Evolutionary conservation across 176 grass and related monocot genomes (phyloP).

Genomic region (Paspalum vaginatum): DNA sequence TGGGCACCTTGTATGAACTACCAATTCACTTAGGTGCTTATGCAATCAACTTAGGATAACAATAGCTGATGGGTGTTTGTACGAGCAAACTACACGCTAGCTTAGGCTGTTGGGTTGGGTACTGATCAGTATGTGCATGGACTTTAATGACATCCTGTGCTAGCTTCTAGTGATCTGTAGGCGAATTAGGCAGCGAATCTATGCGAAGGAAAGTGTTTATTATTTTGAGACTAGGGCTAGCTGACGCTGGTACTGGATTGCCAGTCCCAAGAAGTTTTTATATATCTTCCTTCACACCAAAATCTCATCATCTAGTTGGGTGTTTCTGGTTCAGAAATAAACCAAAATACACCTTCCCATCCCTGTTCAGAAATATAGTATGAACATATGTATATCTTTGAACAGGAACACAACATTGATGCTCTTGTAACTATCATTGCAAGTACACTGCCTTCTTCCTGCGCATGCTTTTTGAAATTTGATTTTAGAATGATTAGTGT

Average conservation of each 20-base stretch:
- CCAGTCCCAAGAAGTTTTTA: background rate
- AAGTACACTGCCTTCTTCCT: background rate
- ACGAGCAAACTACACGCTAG: background rate
- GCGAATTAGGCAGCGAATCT: no score
- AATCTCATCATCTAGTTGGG: background rate
- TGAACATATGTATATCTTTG: background rate
- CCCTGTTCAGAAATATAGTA: background rate
- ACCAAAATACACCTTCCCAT: background rate
- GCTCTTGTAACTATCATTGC: background rate
- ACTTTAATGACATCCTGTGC: no score
- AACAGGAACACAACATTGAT: background rate
- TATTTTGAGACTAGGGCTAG: no score
- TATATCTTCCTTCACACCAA: background rate
- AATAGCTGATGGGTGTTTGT: background rate
- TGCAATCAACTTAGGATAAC: background rate
- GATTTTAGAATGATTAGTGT: constrained; percentile 4
- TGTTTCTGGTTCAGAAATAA: background rate
- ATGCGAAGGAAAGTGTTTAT: no score
- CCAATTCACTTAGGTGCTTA: background rate
- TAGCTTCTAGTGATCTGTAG: no score
- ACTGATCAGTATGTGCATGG: no score
- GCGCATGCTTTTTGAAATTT: constrained; percentile 10
- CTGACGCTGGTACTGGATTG: background rate
- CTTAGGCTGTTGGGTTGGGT: background rate
- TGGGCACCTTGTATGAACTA: background rate